Conservation (phyloP, 257 asterid species). For the Nicotiana noctiflora region DNA sequence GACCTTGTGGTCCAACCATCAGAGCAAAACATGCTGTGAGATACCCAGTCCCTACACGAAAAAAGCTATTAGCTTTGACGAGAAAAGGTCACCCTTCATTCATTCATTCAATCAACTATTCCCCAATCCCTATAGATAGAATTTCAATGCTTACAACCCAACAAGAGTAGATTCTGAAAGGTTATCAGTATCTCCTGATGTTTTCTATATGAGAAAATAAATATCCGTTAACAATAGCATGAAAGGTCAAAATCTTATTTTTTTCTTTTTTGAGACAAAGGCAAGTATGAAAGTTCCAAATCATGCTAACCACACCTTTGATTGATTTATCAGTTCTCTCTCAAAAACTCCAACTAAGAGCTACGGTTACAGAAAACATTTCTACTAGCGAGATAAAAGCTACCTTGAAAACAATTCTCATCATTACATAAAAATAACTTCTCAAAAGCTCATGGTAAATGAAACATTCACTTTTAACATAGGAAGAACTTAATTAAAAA, state of each 20-base stretch:
- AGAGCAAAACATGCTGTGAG: constrained; percentile 91
- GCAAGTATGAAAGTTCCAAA: not conserved
- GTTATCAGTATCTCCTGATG: not conserved
- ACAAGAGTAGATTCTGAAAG: not conserved
- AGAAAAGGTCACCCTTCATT: not conserved
- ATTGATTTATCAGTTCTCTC: not conserved
- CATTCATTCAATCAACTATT: not conserved
- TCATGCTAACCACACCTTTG: not conserved
- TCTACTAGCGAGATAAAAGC: not conserved
- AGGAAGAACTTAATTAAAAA: not conserved
- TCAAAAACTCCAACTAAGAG: not conserved
- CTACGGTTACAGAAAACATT: not conserved
- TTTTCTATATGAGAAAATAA: not conserved
- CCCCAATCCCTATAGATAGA: not conserved
- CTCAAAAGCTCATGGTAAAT: not conserved
- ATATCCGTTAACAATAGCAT: not conserved
- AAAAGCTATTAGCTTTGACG: constrained; percentile 3
- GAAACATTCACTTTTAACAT: not conserved
- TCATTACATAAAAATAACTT: not conserved
- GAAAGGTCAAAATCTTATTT: not conserved
- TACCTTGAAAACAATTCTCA: not conserved
- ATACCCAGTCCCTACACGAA: constrained; percentile 75
- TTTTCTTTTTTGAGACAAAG: too few relatives aligned
- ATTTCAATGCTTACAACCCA: not conserved
- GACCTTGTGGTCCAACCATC: constrained; percentile 94